Conservation (phyloP, 495 filamentous ascomycete genomes). For the Stereocaulon alpinum region DNA sequence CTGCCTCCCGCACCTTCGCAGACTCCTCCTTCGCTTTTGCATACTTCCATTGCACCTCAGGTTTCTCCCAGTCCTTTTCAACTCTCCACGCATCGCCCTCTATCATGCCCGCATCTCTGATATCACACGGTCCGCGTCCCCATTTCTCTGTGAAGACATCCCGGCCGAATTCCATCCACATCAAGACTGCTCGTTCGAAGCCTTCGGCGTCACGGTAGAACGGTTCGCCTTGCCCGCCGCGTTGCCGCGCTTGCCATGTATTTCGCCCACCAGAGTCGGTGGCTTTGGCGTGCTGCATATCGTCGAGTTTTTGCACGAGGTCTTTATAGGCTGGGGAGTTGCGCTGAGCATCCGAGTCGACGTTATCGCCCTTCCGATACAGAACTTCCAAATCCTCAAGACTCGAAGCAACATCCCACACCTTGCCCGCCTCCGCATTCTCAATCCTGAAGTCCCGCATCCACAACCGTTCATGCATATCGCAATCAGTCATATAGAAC, state of each 20-base stretch:
- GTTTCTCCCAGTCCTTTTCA: constrained; percentile 16
- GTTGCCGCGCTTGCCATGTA: constrained; percentile 48
- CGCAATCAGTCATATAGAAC: constrained; percentile 52
- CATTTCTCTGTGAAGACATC: constrained; percentile 46
- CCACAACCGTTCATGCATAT: constrained; percentile 42
- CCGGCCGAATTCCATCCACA: constrained; percentile 44
- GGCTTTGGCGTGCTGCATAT: constrained; percentile 33
- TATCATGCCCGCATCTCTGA: constrained; percentile 31
- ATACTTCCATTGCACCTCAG: constrained; percentile 14
- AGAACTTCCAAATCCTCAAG: constrained; percentile 19
- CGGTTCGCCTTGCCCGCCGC: constrained; percentile 49
- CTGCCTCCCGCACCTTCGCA: constrained; percentile 15
- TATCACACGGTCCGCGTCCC: constrained; percentile 45
- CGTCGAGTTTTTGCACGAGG: constrained; percentile 29
- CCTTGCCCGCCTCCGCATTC: constrained; percentile 35
- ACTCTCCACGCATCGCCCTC: constrained; percentile 41
- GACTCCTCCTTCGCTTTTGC: constrained; percentile 7
- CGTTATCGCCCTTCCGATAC: constrained; percentile 8
- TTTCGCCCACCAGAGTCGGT: constrained; percentile 35
- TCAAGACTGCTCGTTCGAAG: constrained; percentile 40
- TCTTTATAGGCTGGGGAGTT: constrained; percentile 22
- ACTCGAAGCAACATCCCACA: constrained; percentile 41
- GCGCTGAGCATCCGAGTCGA: neutral
- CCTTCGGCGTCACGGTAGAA: constrained; percentile 46
- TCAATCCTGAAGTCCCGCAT: constrained; percentile 42